phyloP scores from a whole-genome alignment of 1,284 basidiomycete genomes.

The Austroboletus niveus region DNA sequence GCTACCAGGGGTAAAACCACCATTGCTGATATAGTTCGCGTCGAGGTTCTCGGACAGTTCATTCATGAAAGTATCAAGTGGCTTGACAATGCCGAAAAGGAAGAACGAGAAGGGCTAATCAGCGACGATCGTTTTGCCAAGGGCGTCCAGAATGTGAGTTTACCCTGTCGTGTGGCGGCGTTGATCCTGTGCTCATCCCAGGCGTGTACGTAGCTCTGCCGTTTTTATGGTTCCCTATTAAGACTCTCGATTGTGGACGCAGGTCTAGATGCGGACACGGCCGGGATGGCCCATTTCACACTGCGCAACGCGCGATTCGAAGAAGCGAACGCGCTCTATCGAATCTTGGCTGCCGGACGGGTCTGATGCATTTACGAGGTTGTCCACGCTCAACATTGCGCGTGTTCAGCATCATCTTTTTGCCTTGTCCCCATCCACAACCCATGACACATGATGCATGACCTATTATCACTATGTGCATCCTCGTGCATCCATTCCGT shows the following conservation, averaged over 20 bases:
- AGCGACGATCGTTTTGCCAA: constrained; percentile 71
- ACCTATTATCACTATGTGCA: neutral
- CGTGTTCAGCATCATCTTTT: neutral
- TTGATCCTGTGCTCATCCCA: constrained; percentile 4
- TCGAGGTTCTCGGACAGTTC: constrained; percentile 66
- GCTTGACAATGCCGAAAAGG: constrained; percentile 63
- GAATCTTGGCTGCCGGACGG: constrained; percentile 46
- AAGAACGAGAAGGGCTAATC: constrained; percentile 60
- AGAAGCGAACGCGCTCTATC: constrained; percentile 70
- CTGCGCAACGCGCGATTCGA: constrained; percentile 67
- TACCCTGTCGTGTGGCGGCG: neutral
- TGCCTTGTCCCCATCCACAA: neutral
- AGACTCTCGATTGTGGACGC: constrained; percentile 61
- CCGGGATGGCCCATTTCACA: constrained; percentile 73
- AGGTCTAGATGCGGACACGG: constrained; percentile 58
- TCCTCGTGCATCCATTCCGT: neutral
- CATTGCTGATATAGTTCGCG: constrained; percentile 58
- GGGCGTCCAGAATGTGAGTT: constrained; percentile 64
- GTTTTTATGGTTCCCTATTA: constrained; percentile 71
- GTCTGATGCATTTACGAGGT: constrained; percentile 29
- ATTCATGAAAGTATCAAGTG: constrained; percentile 62
- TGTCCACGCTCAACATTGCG: neutral
- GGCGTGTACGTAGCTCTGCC: constrained; percentile 52
- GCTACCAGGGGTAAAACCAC: constrained; percentile 48
- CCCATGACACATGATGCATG: neutral